Conservation (phyloP, 139 green algal genomes). For the Chlamydomonas sphaeroides region DNA sequence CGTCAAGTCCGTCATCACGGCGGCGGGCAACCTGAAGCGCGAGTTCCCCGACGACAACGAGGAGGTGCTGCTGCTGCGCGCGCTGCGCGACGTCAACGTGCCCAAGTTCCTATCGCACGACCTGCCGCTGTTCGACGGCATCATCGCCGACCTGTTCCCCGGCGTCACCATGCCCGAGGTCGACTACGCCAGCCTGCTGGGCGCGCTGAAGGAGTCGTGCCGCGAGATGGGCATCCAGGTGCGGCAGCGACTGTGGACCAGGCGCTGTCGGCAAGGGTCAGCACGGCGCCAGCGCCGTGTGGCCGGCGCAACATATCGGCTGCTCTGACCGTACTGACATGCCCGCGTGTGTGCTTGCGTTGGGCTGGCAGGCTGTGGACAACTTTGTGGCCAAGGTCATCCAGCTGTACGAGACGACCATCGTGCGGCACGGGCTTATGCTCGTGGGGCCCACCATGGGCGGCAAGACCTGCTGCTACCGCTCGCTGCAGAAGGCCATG, state of each 20-base stretch:
- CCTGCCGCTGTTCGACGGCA: conserved; percentile 81
- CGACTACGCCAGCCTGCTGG: conserved; percentile 65
- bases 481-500: conserved; percentile 60
- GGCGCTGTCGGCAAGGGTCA: too few species aligned
- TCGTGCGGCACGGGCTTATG: conserved; percentile 89
- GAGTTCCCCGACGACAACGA: conserved; percentile 75
- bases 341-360: conserved; percentile 15
- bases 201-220: conserved; percentile 59
- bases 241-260: too few species aligned
- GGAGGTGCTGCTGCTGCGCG: conserved; percentile 77
- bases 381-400: conserved; percentile 79
- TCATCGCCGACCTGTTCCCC: conserved; percentile 83
- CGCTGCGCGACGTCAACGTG: conserved; percentile 79
- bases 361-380: conserved; percentile 70
- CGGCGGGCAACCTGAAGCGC: conserved; percentile 85
- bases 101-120: conserved; percentile 83
- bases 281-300: not conserved
- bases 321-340: not conserved
- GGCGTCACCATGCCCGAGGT: conserved; percentile 56
- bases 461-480: conserved; percentile 83
- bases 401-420: conserved; percentile 89
- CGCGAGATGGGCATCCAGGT: conserved; percentile 59
- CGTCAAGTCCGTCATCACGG: conserved; percentile 85
- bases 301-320: too few species aligned
- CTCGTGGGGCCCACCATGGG: conserved; percentile 84